phyloP scores from a whole-genome alignment of 192 early-diverging fungal species.

The Podila epigama region DNA sequence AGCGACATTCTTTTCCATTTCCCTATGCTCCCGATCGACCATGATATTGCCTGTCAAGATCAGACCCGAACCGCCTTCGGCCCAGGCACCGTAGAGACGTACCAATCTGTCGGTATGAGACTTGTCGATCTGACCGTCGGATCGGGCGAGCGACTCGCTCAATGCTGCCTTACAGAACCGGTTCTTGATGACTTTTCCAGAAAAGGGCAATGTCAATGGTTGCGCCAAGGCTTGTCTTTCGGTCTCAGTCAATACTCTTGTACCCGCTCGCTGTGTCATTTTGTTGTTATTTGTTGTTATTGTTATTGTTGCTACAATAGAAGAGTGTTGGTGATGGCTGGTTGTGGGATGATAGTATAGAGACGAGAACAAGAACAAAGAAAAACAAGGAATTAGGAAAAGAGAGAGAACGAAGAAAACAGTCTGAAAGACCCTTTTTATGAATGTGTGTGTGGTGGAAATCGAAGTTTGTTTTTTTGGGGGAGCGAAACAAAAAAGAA shows the following conservation, averaged over 20 bases:
- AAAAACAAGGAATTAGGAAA: too few species aligned
- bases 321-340: too few species aligned
- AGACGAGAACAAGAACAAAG: too few species aligned
- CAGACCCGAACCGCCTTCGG: constrained; percentile 12
- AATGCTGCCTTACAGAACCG: constrained; percentile 20
- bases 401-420: too few species aligned
- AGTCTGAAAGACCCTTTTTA: too few species aligned
- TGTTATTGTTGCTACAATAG: too few species aligned
- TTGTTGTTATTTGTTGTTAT: too few species aligned
- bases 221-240: constrained; percentile 4
- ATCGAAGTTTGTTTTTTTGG: too few species aligned
- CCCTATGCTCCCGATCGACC: constrained; percentile 12
- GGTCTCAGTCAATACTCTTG: background rate
- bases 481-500: too few species aligned
- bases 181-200: constrained; percentile 20
- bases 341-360: too few species aligned
- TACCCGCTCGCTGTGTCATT: background rate
- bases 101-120: constrained; percentile 1
- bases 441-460: too few species aligned
- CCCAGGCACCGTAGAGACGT: constrained; percentile 5
- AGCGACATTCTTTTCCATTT: constrained; percentile 5
- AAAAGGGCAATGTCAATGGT: constrained; percentile 16
- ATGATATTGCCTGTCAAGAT: constrained; percentile 22
- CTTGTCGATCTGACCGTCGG: constrained; percentile 11
- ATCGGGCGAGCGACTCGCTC: constrained; percentile 1